phyloP scores from a whole-genome alignment of 1,284 basidiomycete genomes.

The Singerocomus inundabilis region DNA sequence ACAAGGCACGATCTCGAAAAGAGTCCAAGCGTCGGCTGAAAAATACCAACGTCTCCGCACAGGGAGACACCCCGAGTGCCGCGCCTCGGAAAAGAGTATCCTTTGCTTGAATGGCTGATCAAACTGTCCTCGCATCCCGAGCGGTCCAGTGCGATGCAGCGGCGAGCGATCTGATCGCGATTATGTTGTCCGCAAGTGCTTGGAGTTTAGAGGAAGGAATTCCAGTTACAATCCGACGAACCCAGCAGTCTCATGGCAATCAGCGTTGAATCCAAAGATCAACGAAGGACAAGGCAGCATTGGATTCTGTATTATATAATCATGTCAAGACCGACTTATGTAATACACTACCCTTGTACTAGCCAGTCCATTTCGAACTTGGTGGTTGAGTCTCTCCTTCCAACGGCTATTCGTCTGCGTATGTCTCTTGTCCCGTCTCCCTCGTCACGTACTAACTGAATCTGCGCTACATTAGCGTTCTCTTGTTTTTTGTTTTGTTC shows the following conservation, averaged over 20 bases:
- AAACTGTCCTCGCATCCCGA: conserved; percentile 24
- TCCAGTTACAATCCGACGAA: conserved; percentile 16
- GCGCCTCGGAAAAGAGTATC: conserved; percentile 35
- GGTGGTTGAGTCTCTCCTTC: not conserved
- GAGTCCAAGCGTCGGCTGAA: conserved; percentile 15
- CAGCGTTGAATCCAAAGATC: conserved; percentile 18
- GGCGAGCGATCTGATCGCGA: conserved; percentile 31
- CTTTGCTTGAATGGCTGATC: conserved; percentile 27
- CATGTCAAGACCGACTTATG: conserved; percentile 4
- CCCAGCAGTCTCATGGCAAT: conserved; percentile 20
- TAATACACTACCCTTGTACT: conserved; percentile 6
- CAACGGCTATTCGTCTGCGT: conserved; percentile 1
- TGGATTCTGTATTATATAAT: conserved; percentile 7
- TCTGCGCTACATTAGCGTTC: not conserved
- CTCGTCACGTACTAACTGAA: not conserved
- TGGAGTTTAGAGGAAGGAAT: conserved; percentile 8
- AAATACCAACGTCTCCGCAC: conserved; percentile 11
- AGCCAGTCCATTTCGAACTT: conserved; percentile 1
- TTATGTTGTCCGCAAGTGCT: conserved; percentile 9
- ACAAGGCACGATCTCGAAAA: conserved; percentile 29
- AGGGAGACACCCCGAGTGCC: conserved; percentile 7
- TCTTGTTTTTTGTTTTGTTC: not conserved
- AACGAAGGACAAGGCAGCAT: not conserved
- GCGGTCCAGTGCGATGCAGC: conserved; percentile 13
- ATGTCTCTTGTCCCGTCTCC: not conserved